A percentile compares a stretch with the other conserved stretches of the same genome.
These are phyloP conservation scores for Mycena rebaudengoi DNA, from an alignment of 768 basidiomycete genomes.

Conservation along the genomic window DNA sequence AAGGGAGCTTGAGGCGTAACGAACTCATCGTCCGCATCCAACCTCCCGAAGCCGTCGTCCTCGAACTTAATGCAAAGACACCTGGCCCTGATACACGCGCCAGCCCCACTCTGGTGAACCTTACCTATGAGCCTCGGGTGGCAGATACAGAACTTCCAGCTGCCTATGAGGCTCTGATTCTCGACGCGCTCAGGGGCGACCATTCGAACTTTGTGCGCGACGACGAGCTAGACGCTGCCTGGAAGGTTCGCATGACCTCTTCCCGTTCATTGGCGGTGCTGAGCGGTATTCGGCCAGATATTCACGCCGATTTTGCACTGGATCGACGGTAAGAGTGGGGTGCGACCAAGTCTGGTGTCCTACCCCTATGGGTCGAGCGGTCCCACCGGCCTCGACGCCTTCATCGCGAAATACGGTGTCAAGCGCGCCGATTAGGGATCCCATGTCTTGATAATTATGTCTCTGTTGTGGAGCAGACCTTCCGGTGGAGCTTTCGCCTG, in stretches of 20 bases:
- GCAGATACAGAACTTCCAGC: conserved; percentile 91
- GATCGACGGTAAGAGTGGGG: conserved; percentile 84
- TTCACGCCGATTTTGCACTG: conserved; percentile 97
- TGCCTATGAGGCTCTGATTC: conserved; percentile 94
- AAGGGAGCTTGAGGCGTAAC: conserved; percentile 97
- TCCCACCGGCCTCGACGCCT: conserved; percentile 81
- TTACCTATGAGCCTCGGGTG: conserved; percentile 97
- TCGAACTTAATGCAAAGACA: conserved; percentile 95
- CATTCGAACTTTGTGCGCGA: conserved; percentile 99
- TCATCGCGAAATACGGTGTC: conserved; percentile 80
- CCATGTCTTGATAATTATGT: conserved; percentile 56
- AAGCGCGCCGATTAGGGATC: conserved; percentile 72
- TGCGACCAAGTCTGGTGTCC: conserved; percentile 71
- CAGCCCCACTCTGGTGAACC: conserved; percentile 96
- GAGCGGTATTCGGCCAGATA: too few relatives aligned
- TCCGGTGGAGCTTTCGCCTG: background rate
- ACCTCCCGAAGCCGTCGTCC: conserved; percentile 94
- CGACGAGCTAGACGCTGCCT: conserved; percentile 96
- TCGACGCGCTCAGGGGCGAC: conserved; percentile 97
- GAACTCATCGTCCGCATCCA: conserved; percentile 98
- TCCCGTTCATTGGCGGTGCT: too few relatives aligned
- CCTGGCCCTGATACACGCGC: conserved; percentile 92
- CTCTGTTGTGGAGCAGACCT: background rate
- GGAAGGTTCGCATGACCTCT: too few relatives aligned
- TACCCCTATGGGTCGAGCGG: conserved; percentile 97